Evolutionary conservation across 2,329 filamentous ascomycete genomes (phyloP).

Genomic region (Zasmidium angulare): DNA sequence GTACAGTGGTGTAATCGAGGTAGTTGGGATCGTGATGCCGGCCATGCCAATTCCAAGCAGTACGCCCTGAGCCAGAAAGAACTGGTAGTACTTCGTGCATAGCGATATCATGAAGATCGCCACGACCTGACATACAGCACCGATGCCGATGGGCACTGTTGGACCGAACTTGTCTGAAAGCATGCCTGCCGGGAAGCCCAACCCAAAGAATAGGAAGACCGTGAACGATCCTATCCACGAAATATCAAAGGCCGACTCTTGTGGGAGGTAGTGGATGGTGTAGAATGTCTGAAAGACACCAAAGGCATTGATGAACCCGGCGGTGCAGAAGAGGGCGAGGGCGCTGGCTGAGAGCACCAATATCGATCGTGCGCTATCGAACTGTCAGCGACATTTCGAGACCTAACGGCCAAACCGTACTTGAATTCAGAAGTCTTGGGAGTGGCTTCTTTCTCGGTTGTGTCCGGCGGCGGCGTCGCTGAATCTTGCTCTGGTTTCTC

Average conservation of each 20-base stretch:
- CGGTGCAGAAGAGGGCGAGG: conserved; percentile 36
- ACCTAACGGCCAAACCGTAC: not conserved
- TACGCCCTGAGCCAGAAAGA: conserved; percentile 52
- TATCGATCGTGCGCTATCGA: conserved; percentile 7
- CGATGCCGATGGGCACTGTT: conserved; percentile 18
- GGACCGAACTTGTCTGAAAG: conserved; percentile 32
- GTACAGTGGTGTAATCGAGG: conserved; percentile 45
- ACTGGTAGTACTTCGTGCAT: conserved; percentile 51
- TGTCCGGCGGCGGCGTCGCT: not conserved
- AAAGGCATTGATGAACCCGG: conserved; percentile 31
- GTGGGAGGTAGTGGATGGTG: conserved; percentile 17
- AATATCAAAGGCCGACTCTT: conserved; percentile 27
- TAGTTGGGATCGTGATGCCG: conserved; percentile 45
- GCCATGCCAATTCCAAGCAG: conserved; percentile 44
- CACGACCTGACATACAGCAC: conserved; percentile 37
- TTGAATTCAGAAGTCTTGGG: not conserved
- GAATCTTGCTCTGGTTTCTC: not conserved
- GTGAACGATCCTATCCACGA: conserved; percentile 33
- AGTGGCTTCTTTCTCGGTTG: not conserved
- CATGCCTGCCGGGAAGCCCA: conserved; percentile 29
- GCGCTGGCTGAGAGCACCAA: conserved; percentile 46
- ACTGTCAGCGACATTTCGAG: not conserved
- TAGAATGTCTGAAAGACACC: conserved; percentile 30
- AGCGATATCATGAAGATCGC: conserved; percentile 51
- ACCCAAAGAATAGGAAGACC: conserved; percentile 27